Evolutionary conservation across 163 green algal genomes (phyloP).

Genomic region (Scenedesmus sp.): DNA sequence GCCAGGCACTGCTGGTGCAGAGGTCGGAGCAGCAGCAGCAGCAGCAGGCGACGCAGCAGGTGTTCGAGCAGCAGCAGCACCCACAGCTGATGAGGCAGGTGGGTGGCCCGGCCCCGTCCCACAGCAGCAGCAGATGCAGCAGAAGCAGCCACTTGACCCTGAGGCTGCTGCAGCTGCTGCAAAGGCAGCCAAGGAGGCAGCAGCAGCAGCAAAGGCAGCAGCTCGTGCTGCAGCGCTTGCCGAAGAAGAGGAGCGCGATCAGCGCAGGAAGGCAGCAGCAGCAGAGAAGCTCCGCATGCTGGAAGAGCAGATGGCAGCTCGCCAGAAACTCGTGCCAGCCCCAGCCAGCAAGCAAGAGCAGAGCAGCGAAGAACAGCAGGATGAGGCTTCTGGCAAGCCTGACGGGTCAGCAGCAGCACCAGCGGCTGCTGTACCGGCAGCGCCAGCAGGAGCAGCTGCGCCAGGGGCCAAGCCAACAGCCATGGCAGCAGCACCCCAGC

Average conservation of each 20-base stretch:
- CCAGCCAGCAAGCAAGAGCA: neutral
- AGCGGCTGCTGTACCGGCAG: neutral
- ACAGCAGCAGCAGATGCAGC: conserved; percentile 39
- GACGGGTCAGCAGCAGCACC: neutral
- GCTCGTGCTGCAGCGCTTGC: conserved; percentile 53
- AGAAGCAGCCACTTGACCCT: conserved; percentile 28
- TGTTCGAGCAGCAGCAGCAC: conserved; percentile 5
- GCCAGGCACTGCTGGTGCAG: neutral
- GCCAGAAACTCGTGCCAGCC: neutral
- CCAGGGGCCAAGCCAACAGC: neutral
- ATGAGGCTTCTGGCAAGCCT: neutral
- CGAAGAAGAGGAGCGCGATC: conserved; percentile 64
- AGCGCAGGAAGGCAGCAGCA: conserved; percentile 60
- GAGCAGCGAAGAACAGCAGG: conserved; percentile 6
- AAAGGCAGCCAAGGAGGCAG: conserved; percentile 42
- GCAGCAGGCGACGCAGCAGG: too few species aligned
- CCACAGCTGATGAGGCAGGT: neutral
- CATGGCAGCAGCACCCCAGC: neutral
- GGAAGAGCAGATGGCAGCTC: conserved; percentile 67
- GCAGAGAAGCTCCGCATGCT: conserved; percentile 64
- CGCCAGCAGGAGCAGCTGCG: neutral
- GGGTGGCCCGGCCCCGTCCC: neutral
- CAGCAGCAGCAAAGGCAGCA: conserved; percentile 25
- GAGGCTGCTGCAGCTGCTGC: conserved; percentile 39
- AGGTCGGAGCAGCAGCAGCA: conserved; percentile 8